Conservation (phyloP, 2,329 filamentous ascomycete genomes). For the Exophiala sp. region DNA sequence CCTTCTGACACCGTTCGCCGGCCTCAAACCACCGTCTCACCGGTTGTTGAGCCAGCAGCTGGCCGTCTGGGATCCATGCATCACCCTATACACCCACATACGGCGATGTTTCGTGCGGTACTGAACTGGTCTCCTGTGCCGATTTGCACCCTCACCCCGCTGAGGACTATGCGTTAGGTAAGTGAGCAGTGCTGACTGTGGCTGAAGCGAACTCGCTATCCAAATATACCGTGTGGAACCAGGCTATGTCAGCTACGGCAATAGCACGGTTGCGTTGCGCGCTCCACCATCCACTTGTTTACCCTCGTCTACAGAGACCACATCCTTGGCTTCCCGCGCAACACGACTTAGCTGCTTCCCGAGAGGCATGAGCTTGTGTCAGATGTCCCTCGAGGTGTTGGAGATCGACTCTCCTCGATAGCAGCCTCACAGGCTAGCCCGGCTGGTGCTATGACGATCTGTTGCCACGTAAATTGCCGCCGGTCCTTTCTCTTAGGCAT, state of each 20-base stretch:
- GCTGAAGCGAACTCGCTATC: slow-evolving; percentile 19
- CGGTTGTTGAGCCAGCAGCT: neutral
- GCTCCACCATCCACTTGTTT: slow-evolving; percentile 7
- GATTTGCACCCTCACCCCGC: slow-evolving; percentile 5
- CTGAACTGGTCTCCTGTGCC: neutral
- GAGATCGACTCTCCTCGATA: neutral
- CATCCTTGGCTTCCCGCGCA: no score
- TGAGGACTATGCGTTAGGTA: slow-evolving; percentile 17
- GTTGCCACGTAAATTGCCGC: neutral
- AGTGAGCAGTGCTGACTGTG: slow-evolving; percentile 25
- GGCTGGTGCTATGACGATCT: slow-evolving; percentile 7
- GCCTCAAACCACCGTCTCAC: neutral
- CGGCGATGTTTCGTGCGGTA: neutral
- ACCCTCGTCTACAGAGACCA: neutral
- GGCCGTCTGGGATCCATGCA: neutral
- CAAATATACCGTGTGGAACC: slow-evolving; percentile 2
- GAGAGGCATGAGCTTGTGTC: slow-evolving; percentile 12
- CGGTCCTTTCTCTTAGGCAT: slow-evolving; percentile 7
- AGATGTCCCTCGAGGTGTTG: slow-evolving; percentile 11
- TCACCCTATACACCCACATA: neutral
- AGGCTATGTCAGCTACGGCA: slow-evolving; percentile 15
- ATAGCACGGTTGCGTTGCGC: slow-evolving; percentile 7
- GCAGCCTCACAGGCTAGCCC: slow-evolving; percentile 4
- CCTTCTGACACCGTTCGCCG: neutral
- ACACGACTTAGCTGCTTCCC: slow-evolving; percentile 2